Evolutionary conservation across 164 flowering plant species (phyloP), one percentile per base, ranked within the genome.

Genomic region (Magnolia officinalis): DNA sequence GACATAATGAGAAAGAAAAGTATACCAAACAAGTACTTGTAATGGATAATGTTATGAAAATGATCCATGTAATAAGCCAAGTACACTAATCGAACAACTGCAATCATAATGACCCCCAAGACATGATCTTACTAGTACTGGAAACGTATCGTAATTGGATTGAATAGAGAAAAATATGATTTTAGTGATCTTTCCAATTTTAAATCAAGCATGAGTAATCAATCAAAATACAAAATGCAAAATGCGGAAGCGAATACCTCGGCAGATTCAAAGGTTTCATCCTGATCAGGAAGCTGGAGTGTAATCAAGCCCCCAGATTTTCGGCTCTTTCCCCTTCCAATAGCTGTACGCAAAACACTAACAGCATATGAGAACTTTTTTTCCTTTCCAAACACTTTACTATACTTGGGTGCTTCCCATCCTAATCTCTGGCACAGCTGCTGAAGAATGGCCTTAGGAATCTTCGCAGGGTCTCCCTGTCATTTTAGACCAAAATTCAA

Each of bases 401-500:
- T 85, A 59, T 90, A 95, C 73, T 90, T 95, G 70, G 98, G 98
- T 64, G 98, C 93, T 55, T 91, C 96, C 98, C 98, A 95, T 23
- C 92, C 98, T 77, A 87, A 87, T 84, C 79, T 89, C 84, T 89
- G 94, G 81, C 97, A 93, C 74, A 91, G 80, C 78, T 95, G 98
- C 55, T 95, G 98, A 82, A 95, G 95, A 78, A 91, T 81, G 77
- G 98, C 95, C 85, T 93, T 93, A 3, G 98, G 98, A 76, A 88
- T 88, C 83, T 86, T 95, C 79, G 20, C 83, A 29, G 90, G 82
- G 71, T 95, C 98, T 74, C 95, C 98, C 98, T 95, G 83, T 76
- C 78, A 79, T 78, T 70, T 61, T 58, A 76, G 61, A 77, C 31
- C 31, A 63, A 50, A 76, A 68, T 16, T 74, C 26, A 68, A 79